Evolutionary conservation across 1,139 yeast genomes (phyloP).

Genomic region (Suhomyces atakaporum): DNA sequence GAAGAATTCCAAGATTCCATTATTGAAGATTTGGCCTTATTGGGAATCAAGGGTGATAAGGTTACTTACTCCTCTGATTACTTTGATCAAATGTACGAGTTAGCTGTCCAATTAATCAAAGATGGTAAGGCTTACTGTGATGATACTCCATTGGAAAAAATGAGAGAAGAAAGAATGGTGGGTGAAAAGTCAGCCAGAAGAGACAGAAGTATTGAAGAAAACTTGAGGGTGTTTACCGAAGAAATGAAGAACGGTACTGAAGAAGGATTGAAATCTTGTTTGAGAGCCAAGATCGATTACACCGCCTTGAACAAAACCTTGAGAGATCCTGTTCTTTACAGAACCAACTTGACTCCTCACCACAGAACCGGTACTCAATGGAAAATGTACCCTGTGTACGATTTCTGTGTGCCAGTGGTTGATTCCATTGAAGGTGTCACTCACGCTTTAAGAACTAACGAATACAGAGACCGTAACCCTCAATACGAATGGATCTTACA

Average conservation of each 20-base stretch:
- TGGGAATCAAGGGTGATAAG: constrained; percentile 89
- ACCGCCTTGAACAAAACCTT: constrained; percentile 87
- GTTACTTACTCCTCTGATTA: constrained; percentile 90
- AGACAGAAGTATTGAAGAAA: constrained; percentile 88
- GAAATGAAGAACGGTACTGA: constrained; percentile 95
- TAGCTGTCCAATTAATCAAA: constrained; percentile 80
- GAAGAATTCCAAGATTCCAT: constrained; percentile 90
- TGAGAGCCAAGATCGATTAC: constrained; percentile 94
- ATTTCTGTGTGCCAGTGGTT: constrained; percentile 96
- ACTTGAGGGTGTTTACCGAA: constrained; percentile 75
- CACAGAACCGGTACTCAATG: constrained; percentile 90
- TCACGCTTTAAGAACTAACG: constrained; percentile 94
- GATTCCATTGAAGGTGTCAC: constrained; percentile 96
- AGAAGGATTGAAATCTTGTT: constrained; percentile 82
- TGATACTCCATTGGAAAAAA: constrained; percentile 87
- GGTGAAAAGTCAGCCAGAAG: constrained; percentile 91
- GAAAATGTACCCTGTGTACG: constrained; percentile 97
- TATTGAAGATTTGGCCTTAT: constrained; percentile 79
- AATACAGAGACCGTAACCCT: constrained; percentile 96
- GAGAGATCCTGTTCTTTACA: constrained; percentile 96
- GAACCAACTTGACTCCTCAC: constrained; percentile 95
- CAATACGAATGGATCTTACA: constrained; percentile 96
- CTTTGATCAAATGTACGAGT: constrained; percentile 85
- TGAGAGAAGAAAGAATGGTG: constrained; percentile 98
- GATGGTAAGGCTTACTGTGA: constrained; percentile 97